A percentile compares a stretch with the other conserved stretches of the same genome.
Evolutionary conservation across 1,139 yeast species (phyloP).

Genomic region (Yamadazyma taylorii): DNA sequence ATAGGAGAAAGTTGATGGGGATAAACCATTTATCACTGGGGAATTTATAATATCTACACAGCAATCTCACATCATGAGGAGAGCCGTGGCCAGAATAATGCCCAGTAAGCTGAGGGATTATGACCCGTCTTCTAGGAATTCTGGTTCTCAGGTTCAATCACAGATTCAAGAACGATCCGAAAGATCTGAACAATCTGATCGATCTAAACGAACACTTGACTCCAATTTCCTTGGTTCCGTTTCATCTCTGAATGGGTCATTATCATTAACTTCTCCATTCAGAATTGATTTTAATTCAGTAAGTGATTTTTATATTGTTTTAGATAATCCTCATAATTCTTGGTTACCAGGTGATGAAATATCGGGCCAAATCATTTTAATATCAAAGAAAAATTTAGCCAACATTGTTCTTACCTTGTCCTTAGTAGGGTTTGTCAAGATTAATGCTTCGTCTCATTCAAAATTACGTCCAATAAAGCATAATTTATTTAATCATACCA

Average conservation of each 20-base stretch:
- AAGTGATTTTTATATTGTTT: conserved; percentile 64
- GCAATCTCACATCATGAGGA: conserved; percentile 28
- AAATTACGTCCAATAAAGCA: conserved; percentile 53
- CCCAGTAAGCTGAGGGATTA: conserved; percentile 24
- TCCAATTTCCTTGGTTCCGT: neutral
- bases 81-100: conserved; percentile 45
- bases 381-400: conserved; percentile 54
- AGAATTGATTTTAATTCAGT: conserved; percentile 46
- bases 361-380: conserved; percentile 60
- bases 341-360: conserved; percentile 70
- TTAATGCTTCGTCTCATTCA: conserved; percentile 52
- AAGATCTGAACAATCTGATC: conserved; percentile 8
- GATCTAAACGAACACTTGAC: conserved; percentile 6
- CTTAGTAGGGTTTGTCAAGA: conserved; percentile 56
- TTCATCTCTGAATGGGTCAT: neutral
- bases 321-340: conserved; percentile 71
- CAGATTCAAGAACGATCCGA: neutral
- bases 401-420: conserved; percentile 55
- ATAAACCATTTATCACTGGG: too few species aligned
- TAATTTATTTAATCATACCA: conserved; percentile 61
- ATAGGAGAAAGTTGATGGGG: too few species aligned
- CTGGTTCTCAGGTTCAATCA: neutral
- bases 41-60: neutral
- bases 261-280: conserved; percentile 15
- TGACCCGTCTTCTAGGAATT: too few species aligned